These are phyloP conservation scores for Arctium minus DNA, from an alignment of 129 eudicot genomes.

Conservation along the genomic window DNA sequence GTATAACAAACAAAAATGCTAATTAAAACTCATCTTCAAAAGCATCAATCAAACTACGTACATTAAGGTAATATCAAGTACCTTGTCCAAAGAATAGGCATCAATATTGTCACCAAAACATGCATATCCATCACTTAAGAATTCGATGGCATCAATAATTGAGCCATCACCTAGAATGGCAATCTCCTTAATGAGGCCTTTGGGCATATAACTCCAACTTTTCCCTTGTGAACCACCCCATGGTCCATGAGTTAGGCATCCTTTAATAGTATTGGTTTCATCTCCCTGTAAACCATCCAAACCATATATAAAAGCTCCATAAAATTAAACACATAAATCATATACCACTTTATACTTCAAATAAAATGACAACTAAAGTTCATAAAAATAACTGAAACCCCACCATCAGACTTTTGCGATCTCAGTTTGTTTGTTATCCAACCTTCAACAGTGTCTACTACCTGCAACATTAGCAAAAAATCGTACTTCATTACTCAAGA, in stretches of 20 bases:
- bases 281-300: background rate
- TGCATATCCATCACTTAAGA: background rate
- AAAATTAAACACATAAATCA: too few species aligned
- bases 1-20: too few species aligned
- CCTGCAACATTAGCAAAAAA: background rate
- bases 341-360: background rate
- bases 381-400: background rate
- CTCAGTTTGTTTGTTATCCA: background rate
- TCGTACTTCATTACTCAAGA: background rate
- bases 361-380: background rate
- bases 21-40: background rate
- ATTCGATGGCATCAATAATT: background rate
- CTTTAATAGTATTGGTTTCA: background rate
- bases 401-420: background rate
- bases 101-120: slow-evolving; percentile 2
- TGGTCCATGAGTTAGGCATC: slow-evolving; percentile 11
- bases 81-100: background rate
- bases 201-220: background rate
- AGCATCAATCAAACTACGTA: background rate
- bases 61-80: background rate
- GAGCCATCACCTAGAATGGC: too few species aligned
- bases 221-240: slow-evolving; percentile 6
- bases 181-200: background rate
- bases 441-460: background rate
- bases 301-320: background rate